Conservation (phyloP, 768 basidiomycete genomes). For the Boletus rex-veris region DNA sequence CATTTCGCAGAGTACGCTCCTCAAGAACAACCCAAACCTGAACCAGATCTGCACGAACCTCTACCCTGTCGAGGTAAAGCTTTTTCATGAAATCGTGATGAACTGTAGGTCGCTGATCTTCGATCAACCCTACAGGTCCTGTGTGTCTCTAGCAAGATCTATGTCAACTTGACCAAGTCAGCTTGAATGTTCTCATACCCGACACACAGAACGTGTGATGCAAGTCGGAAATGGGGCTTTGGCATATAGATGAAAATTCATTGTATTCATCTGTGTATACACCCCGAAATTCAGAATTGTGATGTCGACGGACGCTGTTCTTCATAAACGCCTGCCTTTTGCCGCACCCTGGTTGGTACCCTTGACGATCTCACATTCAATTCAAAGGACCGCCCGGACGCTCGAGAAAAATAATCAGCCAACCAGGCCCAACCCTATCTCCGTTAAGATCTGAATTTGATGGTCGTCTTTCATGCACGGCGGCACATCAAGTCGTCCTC, state of each 20-base stretch:
- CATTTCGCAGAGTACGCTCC: slow-evolving; percentile 45
- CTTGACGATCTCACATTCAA: too few species aligned
- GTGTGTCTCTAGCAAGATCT: slow-evolving; percentile 24
- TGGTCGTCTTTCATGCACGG: too few species aligned
- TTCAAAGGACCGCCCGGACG: too few species aligned
- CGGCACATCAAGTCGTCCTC: too few species aligned
- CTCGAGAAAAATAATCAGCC: too few species aligned
- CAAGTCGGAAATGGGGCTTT: neutral
- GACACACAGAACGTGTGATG: neutral
- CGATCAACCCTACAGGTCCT: slow-evolving; percentile 17
- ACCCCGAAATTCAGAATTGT: neutral
- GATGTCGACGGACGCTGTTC: neutral
- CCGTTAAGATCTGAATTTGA: too few species aligned
- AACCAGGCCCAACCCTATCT: too few species aligned
- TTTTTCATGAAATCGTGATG: neutral
- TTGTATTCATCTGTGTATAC: neutral
- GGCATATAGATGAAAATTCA: neutral
- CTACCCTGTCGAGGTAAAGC: slow-evolving; percentile 53
- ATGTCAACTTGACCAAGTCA: slow-evolving; percentile 19
- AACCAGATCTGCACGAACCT: slow-evolving; percentile 51
- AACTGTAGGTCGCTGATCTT: neutral
- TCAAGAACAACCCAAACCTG: slow-evolving; percentile 65
- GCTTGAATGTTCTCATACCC: neutral
- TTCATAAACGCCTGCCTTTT: neutral
- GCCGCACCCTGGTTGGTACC: too few species aligned